Conservation (phyloP, 352 stramenopile species). For the Pythium plurisporium region DNA sequence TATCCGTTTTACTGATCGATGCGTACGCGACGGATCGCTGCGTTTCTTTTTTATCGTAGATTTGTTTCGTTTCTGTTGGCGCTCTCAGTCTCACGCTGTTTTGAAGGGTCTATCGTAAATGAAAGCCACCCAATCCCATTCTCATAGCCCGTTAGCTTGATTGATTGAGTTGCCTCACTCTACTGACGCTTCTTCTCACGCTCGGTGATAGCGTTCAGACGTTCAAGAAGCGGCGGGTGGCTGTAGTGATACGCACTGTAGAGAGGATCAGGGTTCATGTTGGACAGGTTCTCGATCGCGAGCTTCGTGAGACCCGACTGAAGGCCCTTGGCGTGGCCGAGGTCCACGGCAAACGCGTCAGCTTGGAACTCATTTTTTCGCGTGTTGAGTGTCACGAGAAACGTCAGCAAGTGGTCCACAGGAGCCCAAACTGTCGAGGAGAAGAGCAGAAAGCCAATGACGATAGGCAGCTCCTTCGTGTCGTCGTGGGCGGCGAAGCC, state of each 20-base stretch:
- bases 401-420: conserved; percentile 71
- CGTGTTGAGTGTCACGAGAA: conserved; percentile 74
- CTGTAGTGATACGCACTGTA: conserved; percentile 98
- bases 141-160: no score
- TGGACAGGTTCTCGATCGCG: conserved; percentile 95
- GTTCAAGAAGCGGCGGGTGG: conserved; percentile 95
- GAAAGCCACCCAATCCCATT: no score
- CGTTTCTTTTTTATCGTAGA: not conserved
- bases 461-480: conserved; percentile 36
- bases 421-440: conserved; percentile 78
- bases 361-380: conserved; percentile 84
- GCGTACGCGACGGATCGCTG: conserved; percentile 1
- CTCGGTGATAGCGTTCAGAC: conserved; percentile 89
- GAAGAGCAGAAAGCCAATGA: conserved; percentile 85
- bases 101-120: no score
- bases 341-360: conserved; percentile 92
- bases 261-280: conserved; percentile 94
- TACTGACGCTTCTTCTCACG: conserved; percentile 60
- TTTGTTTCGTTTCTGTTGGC: not conserved
- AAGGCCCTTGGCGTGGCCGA: conserved; percentile 88
- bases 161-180: no score
- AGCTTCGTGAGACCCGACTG: conserved; percentile 96
- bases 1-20: conserved; percentile 6
- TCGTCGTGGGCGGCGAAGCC: conserved; percentile 42
- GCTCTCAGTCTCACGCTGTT: not conserved